A percentile compares a stretch with the other conserved stretches of the same genome.
Evolutionary conservation across 805 yeast genomes (phyloP).

Genomic region (Yamadazyma olivae): DNA sequence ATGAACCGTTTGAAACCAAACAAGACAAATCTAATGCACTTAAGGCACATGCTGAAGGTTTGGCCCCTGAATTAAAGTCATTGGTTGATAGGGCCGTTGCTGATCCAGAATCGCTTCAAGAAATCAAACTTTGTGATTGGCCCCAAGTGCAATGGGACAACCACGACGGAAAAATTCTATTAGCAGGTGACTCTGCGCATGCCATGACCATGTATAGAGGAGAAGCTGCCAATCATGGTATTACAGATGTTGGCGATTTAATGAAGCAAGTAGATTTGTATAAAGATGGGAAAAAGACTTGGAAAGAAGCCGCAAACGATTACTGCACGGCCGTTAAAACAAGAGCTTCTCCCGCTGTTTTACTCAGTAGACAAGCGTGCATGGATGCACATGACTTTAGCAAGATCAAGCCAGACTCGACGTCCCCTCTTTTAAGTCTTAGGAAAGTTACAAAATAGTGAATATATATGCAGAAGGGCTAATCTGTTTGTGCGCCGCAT

Average conservation of each 20-base stretch:
- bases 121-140: conserved; percentile 17
- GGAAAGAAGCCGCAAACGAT: conserved; percentile 11
- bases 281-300: conserved; percentile 7
- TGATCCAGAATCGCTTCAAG: conserved; percentile 11
- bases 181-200: conserved; percentile 19
- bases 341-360: conserved; percentile 17
- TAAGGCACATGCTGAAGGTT: conserved; percentile 13
- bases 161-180: conserved; percentile 7
- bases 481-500: not conserved
- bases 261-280: conserved; percentile 11
- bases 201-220: conserved; percentile 21
- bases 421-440: conserved; percentile 16
- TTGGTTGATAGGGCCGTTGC: conserved; percentile 14
- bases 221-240: conserved; percentile 19
- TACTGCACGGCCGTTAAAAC: conserved; percentile 12
- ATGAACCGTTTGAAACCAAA: conserved; percentile 14
- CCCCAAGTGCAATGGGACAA: conserved; percentile 15
- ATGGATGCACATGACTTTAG: conserved; percentile 23
- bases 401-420: conserved; percentile 11
- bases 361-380: conserved; percentile 22
- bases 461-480: too few relatives aligned
- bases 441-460: conserved; percentile 10
- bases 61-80: conserved; percentile 11
- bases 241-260: conserved; percentile 14
- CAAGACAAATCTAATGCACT: conserved; percentile 16